Evolutionary conservation across 106 monocot species (phyloP), one percentile per base, ranked within the genome.

Genomic region (Narthecium ossifragum): DNA sequence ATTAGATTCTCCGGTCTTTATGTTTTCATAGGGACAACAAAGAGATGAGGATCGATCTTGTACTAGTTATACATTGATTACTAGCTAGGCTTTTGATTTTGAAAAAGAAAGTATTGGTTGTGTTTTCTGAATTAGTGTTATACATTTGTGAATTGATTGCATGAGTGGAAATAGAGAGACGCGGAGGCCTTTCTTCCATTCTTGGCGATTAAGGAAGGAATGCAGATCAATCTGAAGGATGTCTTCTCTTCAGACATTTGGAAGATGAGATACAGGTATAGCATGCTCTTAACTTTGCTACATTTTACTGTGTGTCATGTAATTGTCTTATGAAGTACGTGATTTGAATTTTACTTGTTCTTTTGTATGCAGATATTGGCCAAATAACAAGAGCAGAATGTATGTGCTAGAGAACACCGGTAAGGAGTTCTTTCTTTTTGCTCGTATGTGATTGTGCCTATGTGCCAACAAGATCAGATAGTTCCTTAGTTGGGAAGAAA

Each of bases 321-420:
- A 14, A 43, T 11, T 10, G 43, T n/a, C 6, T 10, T 6, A 8
- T 51, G 23, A 11, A 11, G 12, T 23, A 51, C 20, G 25, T 48
- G 25, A 21, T 1, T 23, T 51, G 51, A 4, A 21, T 27, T 51
- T 24, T 23, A 21, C 26, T 51, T 51, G 12, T 26, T 51, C 7
- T 43, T 43, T 28, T 57, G 34, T n/a, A n/a, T 36, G 13, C 21
- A 58, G 57, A 21, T 37, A 36, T 36, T 58, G 36, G 57, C 34
- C 57, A 8, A 58, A 58, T 10, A 34, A 58, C 34, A 36, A 12
- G 5, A 36, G 57, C 37, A 58, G 36, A 21, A 24, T 58, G 57
- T 37, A 58, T 37, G 34, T 58, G 13, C 10, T 58, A 36, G 36
- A 58, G 7, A 58, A 58, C 29, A 58, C 37, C 17, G 57, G 57